Percentiles rank a stretch among this genome's conserved stretches.
Conservation (phyloP, 441 rosid species). For the Adansonia madagascariensis region DNA sequence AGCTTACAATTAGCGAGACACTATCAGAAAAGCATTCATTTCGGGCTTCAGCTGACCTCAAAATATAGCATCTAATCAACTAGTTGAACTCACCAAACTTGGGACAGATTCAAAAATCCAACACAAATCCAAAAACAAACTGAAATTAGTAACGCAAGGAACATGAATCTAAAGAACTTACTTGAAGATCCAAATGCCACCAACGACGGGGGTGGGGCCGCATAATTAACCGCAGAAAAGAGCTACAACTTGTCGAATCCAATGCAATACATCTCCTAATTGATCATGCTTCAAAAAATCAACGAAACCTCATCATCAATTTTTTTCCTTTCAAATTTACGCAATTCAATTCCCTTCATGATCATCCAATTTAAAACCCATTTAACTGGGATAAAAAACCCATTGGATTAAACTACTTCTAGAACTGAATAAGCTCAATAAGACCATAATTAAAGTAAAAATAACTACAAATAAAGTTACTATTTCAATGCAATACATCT, state of each 20-base stretch:
- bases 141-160: neutral
- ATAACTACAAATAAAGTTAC: neutral
- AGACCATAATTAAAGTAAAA: neutral
- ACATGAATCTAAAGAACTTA: conserved; percentile 42
- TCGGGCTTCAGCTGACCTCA: neutral
- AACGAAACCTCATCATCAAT: conserved; percentile 17
- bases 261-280: conserved; percentile 95
- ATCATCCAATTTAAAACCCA: conserved; percentile 6
- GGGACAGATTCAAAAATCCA: neutral
- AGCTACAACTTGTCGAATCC: conserved; percentile 86
- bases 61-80: neutral
- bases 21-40: neutral
- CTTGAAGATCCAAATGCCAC: conserved; percentile 82
- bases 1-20: neutral
- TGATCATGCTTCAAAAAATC: conserved; percentile 70
- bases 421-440: neutral
- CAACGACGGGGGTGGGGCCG: conserved; percentile 79
- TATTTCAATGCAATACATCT: conserved; percentile 82
- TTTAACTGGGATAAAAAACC: neutral
- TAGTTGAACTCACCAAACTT: neutral
- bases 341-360: neutral
- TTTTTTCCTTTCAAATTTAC: neutral
- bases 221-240: conserved; percentile 76
- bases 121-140: neutral
- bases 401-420: neutral